Percentiles rank a stretch among this genome's conserved stretches.
Conservation (phyloP, 2,329 filamentous ascomycete species). For the Cladophialophora chaetospira region DNA sequence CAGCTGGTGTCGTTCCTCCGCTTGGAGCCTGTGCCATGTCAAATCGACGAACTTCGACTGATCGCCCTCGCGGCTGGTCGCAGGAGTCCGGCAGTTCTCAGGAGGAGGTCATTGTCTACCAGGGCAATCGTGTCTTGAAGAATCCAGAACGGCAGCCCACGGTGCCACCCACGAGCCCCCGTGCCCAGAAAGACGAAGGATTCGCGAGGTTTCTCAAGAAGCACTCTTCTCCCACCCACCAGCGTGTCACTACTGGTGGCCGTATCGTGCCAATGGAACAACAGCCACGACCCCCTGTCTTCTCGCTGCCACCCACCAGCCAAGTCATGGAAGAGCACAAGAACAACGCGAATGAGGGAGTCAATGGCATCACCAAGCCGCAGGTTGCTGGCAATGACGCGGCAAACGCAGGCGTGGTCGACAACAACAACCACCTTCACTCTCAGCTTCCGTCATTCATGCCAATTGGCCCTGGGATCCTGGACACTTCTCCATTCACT, state of each 20-base stretch:
- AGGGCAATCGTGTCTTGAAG: conserved; percentile 23
- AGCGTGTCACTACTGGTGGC: conserved; percentile 53
- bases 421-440: conserved; percentile 7
- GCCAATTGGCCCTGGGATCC: not conserved
- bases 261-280: conserved; percentile 51
- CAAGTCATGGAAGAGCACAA: conserved; percentile 22
- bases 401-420: not conserved
- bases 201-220: conserved; percentile 51
- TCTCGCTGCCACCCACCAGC: conserved; percentile 33
- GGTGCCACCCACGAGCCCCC: conserved; percentile 38
- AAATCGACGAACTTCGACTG: conserved; percentile 24
- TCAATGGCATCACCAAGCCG: conserved; percentile 1
- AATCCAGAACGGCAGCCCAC: conserved; percentile 36
- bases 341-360: conserved; percentile 24
- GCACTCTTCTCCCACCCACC: conserved; percentile 51
- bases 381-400: not conserved
- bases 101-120: conserved; percentile 26
- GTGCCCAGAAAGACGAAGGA: conserved; percentile 43
- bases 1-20: conserved; percentile 33
- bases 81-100: conserved; percentile 27
- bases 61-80: conserved; percentile 28
- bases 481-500: conserved; percentile 2
- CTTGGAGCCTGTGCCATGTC: conserved; percentile 32
- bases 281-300: conserved; percentile 40
- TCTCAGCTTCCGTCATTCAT: conserved; percentile 8